Conservation (phyloP, 1,139 yeast genomes). For the Pichia cactophila region DNA sequence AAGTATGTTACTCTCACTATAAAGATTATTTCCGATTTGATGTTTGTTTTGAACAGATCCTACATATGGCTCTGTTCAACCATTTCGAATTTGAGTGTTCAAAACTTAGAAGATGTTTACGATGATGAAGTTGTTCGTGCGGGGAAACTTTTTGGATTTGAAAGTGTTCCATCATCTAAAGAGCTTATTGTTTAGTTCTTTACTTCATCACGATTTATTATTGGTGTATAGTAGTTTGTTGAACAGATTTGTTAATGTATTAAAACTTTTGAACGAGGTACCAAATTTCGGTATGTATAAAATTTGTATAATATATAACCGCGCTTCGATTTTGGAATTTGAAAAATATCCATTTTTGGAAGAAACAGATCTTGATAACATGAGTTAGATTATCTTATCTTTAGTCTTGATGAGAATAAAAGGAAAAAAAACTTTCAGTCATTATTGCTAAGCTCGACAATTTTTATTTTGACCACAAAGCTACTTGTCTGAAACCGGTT, state of each 20-base stretch:
- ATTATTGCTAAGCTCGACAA: too few relatives aligned
- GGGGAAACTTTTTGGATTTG: constrained; percentile 25
- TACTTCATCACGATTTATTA: neutral
- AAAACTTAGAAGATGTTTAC: constrained; percentile 24
- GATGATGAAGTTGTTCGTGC: constrained; percentile 22
- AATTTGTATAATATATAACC: neutral
- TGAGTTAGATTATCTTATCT: too few relatives aligned
- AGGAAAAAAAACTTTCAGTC: too few relatives aligned
- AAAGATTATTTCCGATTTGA: constrained; percentile 15
- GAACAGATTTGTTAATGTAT: neutral
- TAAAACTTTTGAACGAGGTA: too few relatives aligned
- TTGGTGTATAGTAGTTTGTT: neutral
- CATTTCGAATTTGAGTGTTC: constrained; percentile 15
- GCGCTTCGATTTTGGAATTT: neutral
- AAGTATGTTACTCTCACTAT: constrained; percentile 15
- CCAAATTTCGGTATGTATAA: too few relatives aligned
- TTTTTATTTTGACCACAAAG: too few relatives aligned
- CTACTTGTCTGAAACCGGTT: too few relatives aligned
- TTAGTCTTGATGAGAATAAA: too few relatives aligned
- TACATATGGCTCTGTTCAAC: constrained; percentile 24
- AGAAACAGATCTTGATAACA: neutral
- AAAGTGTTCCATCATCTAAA: constrained; percentile 23
- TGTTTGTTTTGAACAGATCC: constrained; percentile 17
- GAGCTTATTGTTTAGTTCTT: constrained; percentile 16
- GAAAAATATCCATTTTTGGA: neutral